Conservation (phyloP, 331 rosid species). For the Saraca asoca region DNA sequence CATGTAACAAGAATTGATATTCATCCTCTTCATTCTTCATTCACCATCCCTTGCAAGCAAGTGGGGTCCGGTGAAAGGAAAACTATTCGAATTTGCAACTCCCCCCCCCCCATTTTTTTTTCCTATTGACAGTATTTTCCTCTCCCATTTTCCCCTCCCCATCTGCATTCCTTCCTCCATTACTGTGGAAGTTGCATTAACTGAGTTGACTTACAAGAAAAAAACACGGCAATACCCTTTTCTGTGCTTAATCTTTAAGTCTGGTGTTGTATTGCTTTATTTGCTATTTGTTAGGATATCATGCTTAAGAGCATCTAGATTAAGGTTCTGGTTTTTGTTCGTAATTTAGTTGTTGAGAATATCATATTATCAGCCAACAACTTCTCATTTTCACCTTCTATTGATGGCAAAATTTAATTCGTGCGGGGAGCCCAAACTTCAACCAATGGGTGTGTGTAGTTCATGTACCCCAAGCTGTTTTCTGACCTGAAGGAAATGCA, state of each 20-base stretch:
- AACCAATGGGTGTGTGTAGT: no score
- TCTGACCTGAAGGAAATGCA: no score
- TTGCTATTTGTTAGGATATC: conserved; percentile 36
- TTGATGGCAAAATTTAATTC: no score
- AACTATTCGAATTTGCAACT: no score
- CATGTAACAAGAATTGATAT: no score
- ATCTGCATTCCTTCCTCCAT: conserved; percentile 39
- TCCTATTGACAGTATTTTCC: conserved; percentile 34
- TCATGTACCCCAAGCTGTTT: no score
- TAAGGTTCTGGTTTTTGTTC: conserved; percentile 37
- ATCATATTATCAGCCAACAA: conserved; percentile 29
- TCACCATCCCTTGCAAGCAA: no score
- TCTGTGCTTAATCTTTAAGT: conserved; percentile 9
- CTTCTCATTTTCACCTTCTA: conserved; percentile 1
- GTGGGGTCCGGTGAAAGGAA: no score
- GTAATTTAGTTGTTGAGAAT: conserved; percentile 32
- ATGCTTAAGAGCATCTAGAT: conserved; percentile 31
- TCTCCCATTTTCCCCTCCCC: no score
- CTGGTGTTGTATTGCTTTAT: conserved; percentile 32
- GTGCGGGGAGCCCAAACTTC: no score
- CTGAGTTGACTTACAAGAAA: conserved; percentile 39
- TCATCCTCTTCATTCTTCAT: no score
- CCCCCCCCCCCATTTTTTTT: no score
- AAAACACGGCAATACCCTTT: conserved; percentile 20
- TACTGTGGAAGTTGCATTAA: conserved; percentile 36